Percentiles rank a stretch among this genome's conserved stretches.
Evolutionary conservation across 805 yeast genomes (phyloP).

Genomic region (Pichia nakasei): DNA sequence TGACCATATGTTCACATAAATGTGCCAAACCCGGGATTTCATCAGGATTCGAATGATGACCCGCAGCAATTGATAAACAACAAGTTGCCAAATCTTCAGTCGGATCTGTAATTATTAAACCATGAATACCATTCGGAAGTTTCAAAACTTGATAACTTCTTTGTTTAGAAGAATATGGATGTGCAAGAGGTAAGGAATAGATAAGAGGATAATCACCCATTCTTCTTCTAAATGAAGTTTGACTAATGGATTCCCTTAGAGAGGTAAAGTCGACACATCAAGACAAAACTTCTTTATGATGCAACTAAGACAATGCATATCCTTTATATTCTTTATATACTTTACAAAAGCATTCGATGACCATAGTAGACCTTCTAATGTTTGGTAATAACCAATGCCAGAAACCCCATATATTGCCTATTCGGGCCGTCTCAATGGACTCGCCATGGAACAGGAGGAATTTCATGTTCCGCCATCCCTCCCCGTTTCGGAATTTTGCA

Average conservation of each 20-base stretch:
- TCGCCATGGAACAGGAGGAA: too few relatives aligned
- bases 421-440: background rate
- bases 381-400: too few relatives aligned
- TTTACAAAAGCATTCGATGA: too few relatives aligned
- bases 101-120: conserved; percentile 70
- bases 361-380: too few relatives aligned
- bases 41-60: conserved; percentile 72
- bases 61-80: conserved; percentile 68
- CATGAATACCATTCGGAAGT: conserved; percentile 61
- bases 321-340: too few relatives aligned
- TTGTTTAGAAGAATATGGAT: conserved; percentile 14
- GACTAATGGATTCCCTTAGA: too few relatives aligned
- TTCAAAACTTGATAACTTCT: conserved; percentile 37
- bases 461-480: too few relatives aligned
- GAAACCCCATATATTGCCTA: background rate
- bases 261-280: too few relatives aligned
- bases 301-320: too few relatives aligned
- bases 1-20: conserved; percentile 70
- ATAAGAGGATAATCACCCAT: background rate
- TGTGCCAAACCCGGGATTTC: conserved; percentile 79
- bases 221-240: too few relatives aligned
- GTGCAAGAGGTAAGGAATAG: conserved; percentile 6
- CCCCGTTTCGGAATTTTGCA: too few relatives aligned
- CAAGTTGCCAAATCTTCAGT: conserved; percentile 55
- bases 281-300: too few relatives aligned